Base-by-base conservation (phyloP, 1,284 basidiomycete species). In the Anthracocystis walkeri region DNA sequence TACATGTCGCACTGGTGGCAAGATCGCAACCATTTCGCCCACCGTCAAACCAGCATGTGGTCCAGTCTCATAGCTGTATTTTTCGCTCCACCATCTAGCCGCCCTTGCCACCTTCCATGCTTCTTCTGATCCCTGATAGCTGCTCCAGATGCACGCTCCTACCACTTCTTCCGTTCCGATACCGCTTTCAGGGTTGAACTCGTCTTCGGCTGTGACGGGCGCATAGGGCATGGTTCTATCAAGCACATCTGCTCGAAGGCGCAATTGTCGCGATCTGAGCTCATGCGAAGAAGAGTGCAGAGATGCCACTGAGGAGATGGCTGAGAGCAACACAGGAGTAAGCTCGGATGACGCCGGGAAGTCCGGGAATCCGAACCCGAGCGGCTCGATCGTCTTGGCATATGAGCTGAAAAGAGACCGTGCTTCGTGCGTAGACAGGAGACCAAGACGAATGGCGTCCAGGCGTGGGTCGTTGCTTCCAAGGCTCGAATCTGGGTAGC, bases 131-230 rank as follows among this genome's bases (percentile, higher is more conserved):
- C 56, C 65, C 5, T 75, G 58, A 53, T 69, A 65, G 35, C 33
- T 33, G n/a, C 25, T 42, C 49, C 51, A 65, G 23, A 75, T 65
- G 23, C 64, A 66, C 20, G 66, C 66, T 14, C 71, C 71, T 0
- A 69, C 54, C 7, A 75, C 71, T 44, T 75, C 66, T 35, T 69
- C 71, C 2, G 64, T 69, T 1, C 71, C 71, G 23, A 74, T 74
- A 6, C 71, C 71, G 21, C 40, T 54, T 33, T 74, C 65, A 0
- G 62, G 65, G 42, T 74, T 68, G 41, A 74, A 67, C 14, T 67
- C 61, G 58, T 68, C 65, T 21, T 63, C 53, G 38, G 56, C 59
- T 0, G 46, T 45, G 2, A 29, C 11, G 0, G 69, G 69, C 0
- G 58, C 53, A 40, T 59, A 72, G 11, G 69, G 56, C 7, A 60